These are phyloP conservation scores for Dipteronia dyeriana DNA, from an alignment of 345 rosid species.

Conservation along the genomic window DNA sequence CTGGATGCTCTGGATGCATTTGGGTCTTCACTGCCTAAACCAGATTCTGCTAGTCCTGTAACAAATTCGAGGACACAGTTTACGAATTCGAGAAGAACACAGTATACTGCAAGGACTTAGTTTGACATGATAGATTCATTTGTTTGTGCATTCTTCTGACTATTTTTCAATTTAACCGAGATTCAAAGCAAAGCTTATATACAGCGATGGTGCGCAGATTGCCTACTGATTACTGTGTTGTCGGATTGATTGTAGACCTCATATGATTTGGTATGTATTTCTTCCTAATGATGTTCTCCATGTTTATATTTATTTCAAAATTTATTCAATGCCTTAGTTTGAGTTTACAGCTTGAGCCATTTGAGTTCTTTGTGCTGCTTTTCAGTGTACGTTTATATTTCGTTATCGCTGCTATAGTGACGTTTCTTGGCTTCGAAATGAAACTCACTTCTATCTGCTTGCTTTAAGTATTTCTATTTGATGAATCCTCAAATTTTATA, in stretches of 20 bases:
- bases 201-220: conserved; percentile 3
- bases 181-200: conserved; percentile 17
- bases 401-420: background rate
- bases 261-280: conserved; percentile 13
- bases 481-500: background rate
- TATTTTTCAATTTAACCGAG: conserved; percentile 8
- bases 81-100: conserved; percentile 22
- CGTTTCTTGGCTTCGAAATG: background rate
- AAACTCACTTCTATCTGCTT: background rate
- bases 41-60: conserved; percentile 32
- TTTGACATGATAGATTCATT: background rate
- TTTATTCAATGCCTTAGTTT: background rate
- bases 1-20: conserved; percentile 72
- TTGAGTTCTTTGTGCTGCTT: background rate
- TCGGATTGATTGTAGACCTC: background rate
- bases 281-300: background rate
- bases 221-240: background rate
- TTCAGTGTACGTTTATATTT: background rate
- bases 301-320: background rate
- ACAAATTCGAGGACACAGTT: conserved; percentile 9
- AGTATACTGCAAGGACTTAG: conserved; percentile 26
- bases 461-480: background rate
- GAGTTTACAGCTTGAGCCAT: background rate
- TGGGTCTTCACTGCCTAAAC: conserved; percentile 43
- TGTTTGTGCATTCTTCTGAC: conserved; percentile 12